Percentiles rank a stretch among this genome's conserved stretches.
phyloP scores from a whole-genome alignment of 192 early-diverging fungal species.

The Phycomyces nitens region DNA sequence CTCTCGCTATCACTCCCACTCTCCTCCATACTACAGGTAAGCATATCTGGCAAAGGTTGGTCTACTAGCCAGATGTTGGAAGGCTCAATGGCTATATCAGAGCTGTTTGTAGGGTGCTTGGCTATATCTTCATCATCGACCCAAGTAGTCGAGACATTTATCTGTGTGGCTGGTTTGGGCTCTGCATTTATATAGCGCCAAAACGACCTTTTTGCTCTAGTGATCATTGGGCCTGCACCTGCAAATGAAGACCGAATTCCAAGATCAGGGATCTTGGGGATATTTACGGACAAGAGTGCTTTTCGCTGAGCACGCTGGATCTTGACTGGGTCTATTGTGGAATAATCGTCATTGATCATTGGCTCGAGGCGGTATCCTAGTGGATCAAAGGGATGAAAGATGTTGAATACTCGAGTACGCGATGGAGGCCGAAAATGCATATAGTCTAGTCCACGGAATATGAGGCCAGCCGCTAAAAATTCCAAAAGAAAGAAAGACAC shows the following conservation, averaged over 20 bases:
- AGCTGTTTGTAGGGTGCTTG: no score
- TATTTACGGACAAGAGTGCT: constrained; percentile 1
- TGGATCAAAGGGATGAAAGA: constrained; percentile 71
- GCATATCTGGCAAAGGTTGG: no score
- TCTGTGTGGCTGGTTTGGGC: background rate
- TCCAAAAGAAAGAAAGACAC: no score
- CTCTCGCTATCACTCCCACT: no score
- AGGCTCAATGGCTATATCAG: no score
- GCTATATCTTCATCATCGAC: no score
- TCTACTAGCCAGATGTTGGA: no score
- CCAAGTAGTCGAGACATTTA: background rate
- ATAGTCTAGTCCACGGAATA: constrained; percentile 55
- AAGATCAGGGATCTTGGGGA: constrained; percentile 26
- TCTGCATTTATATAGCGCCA: constrained; percentile 21
- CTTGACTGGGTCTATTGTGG: constrained; percentile 45
- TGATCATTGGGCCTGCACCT: constrained; percentile 17
- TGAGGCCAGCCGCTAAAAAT: constrained; percentile 49
- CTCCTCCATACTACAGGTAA: no score
- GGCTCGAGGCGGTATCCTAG: constrained; percentile 68
- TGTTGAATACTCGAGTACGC: constrained; percentile 55
- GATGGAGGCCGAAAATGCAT: constrained; percentile 46
- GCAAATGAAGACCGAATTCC: constrained; percentile 32
- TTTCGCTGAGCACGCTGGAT: constrained; percentile 21
- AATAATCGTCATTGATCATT: constrained; percentile 46
- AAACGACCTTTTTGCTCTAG: constrained; percentile 3